Evolutionary conservation across 257 asterid genomes (phyloP).

Genomic region (Penstemon newberryi): DNA sequence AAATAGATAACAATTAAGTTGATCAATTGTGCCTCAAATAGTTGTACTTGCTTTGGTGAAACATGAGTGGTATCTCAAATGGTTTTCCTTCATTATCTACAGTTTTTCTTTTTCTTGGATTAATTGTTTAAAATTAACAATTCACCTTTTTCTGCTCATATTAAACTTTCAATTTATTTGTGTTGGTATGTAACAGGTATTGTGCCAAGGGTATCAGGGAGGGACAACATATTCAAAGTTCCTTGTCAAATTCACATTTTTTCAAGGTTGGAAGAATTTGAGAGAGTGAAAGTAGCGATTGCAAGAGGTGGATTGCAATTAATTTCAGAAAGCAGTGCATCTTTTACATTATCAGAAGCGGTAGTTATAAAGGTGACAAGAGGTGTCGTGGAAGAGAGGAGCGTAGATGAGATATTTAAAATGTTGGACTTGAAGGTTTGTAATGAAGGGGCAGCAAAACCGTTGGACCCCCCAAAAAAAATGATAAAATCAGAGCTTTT

Average conservation of each 20-base stretch:
- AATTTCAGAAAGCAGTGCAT: conserved; percentile 34
- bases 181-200: conserved; percentile 41
- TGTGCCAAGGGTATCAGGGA: conserved; percentile 46
- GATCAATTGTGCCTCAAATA: too few relatives aligned
- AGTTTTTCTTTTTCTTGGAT: neutral
- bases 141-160: neutral
- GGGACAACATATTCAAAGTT: conserved; percentile 29
- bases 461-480: conserved; percentile 52
- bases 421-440: conserved; percentile 43
- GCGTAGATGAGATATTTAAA: conserved; percentile 51
- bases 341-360: conserved; percentile 45
- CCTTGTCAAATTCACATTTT: conserved; percentile 61
- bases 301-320: conserved; percentile 42
- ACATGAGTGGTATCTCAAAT: neutral
- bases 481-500: conserved; percentile 51
- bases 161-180: neutral
- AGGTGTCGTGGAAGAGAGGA: conserved; percentile 32
- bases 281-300: conserved; percentile 38
- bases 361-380: conserved; percentile 35
- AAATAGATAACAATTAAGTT: too few relatives aligned
- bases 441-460: conserved; percentile 35
- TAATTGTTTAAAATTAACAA: neutral
- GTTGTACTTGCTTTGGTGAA: too few relatives aligned
- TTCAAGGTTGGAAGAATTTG: conserved; percentile 43
- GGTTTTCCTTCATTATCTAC: neutral